phyloP scores from a whole-genome alignment of 768 basidiomycete genomes.

The Hypholoma sublateritium region DNA sequence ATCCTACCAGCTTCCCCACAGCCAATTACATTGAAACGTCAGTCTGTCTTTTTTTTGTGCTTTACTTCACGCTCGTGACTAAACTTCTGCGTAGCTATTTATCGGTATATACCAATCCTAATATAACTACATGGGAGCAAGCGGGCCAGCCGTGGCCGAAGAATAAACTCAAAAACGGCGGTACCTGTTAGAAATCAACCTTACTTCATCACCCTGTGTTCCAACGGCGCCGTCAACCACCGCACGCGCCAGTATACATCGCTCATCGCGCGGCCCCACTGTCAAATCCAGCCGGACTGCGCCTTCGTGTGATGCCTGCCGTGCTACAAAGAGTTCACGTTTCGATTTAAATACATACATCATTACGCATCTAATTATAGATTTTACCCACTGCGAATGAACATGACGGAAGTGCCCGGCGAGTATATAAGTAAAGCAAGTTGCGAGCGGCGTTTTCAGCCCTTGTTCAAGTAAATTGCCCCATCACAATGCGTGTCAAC shows the following conservation, averaged over 20 bases:
- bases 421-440: no score
- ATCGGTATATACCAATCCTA: slow-evolving; percentile 71
- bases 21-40: slow-evolving; percentile 64
- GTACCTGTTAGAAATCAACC: slow-evolving; percentile 1
- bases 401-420: background rate
- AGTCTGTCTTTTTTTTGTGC: slow-evolving; percentile 2
- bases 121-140: slow-evolving; percentile 64
- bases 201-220: background rate
- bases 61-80: background rate
- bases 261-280: background rate
- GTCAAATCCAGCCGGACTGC: background rate
- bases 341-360: background rate
- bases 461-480: no score
- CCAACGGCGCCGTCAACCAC: background rate
- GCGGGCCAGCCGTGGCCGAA: slow-evolving; percentile 63
- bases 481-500: slow-evolving; percentile 8
- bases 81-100: slow-evolving; percentile 28
- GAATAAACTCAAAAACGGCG: slow-evolving; percentile 30
- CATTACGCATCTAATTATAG: slow-evolving; percentile 5
- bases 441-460: no score
- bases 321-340: background rate
- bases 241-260: background rate
- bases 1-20: slow-evolving; percentile 73
- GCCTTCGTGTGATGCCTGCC: background rate
- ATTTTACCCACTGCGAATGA: background rate